Conservation (phyloP, 1,284 basidiomycete species). For the Amylostereum areolatum region DNA sequence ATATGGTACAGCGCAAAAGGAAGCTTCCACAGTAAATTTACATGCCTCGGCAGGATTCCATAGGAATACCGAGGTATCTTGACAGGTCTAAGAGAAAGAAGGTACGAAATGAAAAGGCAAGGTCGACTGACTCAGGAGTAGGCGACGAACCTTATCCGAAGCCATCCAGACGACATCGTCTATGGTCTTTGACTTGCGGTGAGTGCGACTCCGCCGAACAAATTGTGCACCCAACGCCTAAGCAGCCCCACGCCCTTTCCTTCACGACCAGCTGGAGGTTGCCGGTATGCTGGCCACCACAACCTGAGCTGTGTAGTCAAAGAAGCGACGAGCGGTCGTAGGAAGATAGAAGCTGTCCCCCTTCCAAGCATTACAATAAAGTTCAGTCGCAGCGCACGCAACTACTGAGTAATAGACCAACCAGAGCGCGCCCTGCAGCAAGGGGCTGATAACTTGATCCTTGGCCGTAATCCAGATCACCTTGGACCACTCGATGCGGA, state of each 20-base stretch:
- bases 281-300: not conserved
- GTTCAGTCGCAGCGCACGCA: not conserved
- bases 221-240: slow-evolving; percentile 8
- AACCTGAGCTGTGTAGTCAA: not conserved
- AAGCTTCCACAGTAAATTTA: no score
- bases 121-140: no score
- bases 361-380: slow-evolving; percentile 3
- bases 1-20: no score
- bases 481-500: slow-evolving; percentile 51
- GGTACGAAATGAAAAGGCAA: no score
- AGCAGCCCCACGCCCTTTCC: slow-evolving; percentile 12
- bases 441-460: slow-evolving; percentile 64
- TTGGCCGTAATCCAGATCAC: slow-evolving; percentile 58
- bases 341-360: slow-evolving; percentile 12
- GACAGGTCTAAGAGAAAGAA: no score
- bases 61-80: no score
- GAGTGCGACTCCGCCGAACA: not conserved
- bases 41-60: no score
- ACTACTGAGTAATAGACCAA: slow-evolving; percentile 22
- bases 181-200: no score
- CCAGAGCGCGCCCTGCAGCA: slow-evolving; percentile 70
- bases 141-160: no score
- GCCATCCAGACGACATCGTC: no score
- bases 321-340: slow-evolving; percentile 7
- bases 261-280: slow-evolving; percentile 4